Base-by-base conservation (phyloP, 768 basidiomycete species). In the Thelephora ganbajun region DNA sequence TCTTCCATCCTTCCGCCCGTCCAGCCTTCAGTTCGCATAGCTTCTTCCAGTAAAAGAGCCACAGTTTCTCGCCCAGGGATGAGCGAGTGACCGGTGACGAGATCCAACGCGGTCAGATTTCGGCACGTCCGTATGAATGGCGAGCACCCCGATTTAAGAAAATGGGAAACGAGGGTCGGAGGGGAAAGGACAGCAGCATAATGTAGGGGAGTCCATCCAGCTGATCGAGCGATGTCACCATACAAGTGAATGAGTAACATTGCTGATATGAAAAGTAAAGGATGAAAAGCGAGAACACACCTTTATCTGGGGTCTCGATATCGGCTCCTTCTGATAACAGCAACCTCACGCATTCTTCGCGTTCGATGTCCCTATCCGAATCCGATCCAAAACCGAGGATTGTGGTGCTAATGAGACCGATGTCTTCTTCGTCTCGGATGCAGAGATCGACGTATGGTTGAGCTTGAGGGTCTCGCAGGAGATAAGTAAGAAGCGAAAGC, bases 151-250 rank as follows among this genome's bases (percentile, higher is more conserved):
- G 90, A 86, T 11, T 89, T 94, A 66, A 98, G 81, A 19, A 99
- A 71, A 69, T 90, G 83, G 0, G 92, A 90, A 18, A 98, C 76
- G 18, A 98, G 69, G 2, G 92, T 92, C 2, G 93, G 87, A 30
- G 94, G 91, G 11, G 89, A 80, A 34, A 88, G 68, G 45, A 98
- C 65, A 6, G 86, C 86, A 6, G 94, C 90, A 66, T 94, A 83
- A 57, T 97, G 94, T 11, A 99, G 70, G 2, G 93, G 80, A 9
- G 89, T 91, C 96, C 96, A 98, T 33, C 94, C 93, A 51, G 77
- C 92, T 96, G 56, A 43, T 41, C 2, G 16, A 34, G 50, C 39
- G 47, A 20, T 36, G 43, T 20, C 23, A 16, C 22, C 35, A 23
- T 19, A 14, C 39, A 34, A 46, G 45, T 14, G 33, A 46, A 13